These are phyloP conservation scores for Alternaria longipes DNA, from an alignment of 2,329 filamentous ascomycete genomes.

Conservation along the genomic window DNA sequence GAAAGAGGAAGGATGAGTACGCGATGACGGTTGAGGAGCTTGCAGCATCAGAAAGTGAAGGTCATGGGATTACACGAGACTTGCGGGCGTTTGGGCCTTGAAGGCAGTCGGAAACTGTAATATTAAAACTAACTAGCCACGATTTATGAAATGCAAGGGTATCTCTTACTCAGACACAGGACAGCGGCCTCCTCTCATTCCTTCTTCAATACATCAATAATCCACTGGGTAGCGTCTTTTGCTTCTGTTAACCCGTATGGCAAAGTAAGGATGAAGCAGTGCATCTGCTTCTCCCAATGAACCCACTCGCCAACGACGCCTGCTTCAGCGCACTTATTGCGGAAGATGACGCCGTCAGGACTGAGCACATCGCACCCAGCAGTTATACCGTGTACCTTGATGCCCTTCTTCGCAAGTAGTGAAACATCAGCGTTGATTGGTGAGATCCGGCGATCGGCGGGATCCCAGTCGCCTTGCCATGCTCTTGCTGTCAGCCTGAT, in stretches of 20 bases:
- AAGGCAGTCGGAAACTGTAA: not conserved
- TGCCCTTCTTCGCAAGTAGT: slow-evolving; percentile 48
- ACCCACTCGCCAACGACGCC: slow-evolving; percentile 64
- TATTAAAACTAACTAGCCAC: not conserved
- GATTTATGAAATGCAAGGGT: slow-evolving; percentile 3
- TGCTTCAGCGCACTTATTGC: slow-evolving; percentile 56
- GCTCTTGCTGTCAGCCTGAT: slow-evolving; percentile 54
- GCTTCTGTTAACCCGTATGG: slow-evolving; percentile 60
- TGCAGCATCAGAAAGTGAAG: not conserved
- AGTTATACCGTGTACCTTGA: slow-evolving; percentile 63
- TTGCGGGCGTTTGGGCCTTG: not conserved
- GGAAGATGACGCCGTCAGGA: slow-evolving; percentile 61
- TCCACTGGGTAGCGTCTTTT: slow-evolving; percentile 57
- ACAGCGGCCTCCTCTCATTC: slow-evolving; percentile 19
- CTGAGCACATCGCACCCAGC: slow-evolving; percentile 63
- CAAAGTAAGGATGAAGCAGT: slow-evolving; percentile 65
- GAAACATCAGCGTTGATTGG: slow-evolving; percentile 59
- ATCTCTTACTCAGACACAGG: slow-evolving; percentile 5
- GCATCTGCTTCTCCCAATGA: slow-evolving; percentile 68
- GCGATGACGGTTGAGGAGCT: not conserved
- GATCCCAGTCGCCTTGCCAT: slow-evolving; percentile 55
- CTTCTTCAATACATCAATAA: slow-evolving; percentile 50
- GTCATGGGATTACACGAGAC: not conserved
- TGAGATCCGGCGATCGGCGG: slow-evolving; percentile 58
- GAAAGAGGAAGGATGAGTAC: not conserved